Conservation (phyloP, 108 stramenopile genomes). For the Nitzschia inconspicua region DNA sequence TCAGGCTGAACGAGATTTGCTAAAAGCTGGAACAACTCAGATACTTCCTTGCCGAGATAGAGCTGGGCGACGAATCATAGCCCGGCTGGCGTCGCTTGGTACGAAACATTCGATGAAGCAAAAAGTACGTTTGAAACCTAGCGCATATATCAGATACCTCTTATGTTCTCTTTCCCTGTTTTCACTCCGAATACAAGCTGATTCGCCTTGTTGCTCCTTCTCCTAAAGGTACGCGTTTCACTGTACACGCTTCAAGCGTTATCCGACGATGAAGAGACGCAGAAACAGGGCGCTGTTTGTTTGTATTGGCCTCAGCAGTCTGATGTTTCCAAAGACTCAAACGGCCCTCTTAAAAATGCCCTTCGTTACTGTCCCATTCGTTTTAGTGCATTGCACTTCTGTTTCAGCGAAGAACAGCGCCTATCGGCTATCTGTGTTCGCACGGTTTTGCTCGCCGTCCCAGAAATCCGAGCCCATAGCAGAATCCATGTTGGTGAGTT, state of each 20-base stretch:
- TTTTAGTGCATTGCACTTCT: not conserved
- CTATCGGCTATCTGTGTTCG: not conserved
- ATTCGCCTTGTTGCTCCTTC: too few relatives aligned
- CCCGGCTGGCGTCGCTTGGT: not conserved
- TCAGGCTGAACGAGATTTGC: not conserved
- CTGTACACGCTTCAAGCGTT: not conserved
- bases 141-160: not conserved
- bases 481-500: too few relatives aligned
- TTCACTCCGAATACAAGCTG: not conserved
- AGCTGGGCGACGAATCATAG: constrained; percentile 1
- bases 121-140: not conserved
- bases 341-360: not conserved
- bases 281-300: constrained; percentile 2
- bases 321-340: not conserved
- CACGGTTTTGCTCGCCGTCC: too few relatives aligned
- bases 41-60: not conserved
- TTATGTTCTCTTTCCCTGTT: not conserved
- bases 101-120: not conserved
- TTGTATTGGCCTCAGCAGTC: not conserved
- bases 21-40: not conserved
- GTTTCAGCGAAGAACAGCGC: not conserved
- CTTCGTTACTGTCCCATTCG: too few relatives aligned
- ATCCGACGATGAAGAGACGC: constrained; percentile 8
- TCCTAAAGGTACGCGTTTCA: not conserved
- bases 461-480: too few relatives aligned